These are phyloP conservation scores for Kalanchoe fedtschenkoi DNA, from an alignment of 164 flowering plant species.

Conservation along the genomic window DNA sequence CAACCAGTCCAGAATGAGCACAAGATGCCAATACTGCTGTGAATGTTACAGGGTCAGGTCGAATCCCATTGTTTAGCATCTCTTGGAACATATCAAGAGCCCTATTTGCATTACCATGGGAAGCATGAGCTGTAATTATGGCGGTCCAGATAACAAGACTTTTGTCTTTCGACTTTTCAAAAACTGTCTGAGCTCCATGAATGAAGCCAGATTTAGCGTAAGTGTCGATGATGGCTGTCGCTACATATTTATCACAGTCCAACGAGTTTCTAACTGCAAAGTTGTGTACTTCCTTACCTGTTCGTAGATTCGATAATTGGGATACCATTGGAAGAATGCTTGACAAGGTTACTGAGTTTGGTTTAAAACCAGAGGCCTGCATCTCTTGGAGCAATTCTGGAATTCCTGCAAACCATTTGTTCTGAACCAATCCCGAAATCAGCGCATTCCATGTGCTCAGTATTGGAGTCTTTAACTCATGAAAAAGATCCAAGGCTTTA, in stretches of 20 bases:
- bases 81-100: conserved; percentile 37
- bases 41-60: conserved; percentile 66
- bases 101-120: conserved; percentile 54
- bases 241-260: conserved; percentile 44
- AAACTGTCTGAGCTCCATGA: conserved; percentile 38
- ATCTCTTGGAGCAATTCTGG: conserved; percentile 37
- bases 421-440: conserved; percentile 71
- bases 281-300: conserved; percentile 56
- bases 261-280: conserved; percentile 45
- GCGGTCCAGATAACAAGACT: conserved; percentile 78
- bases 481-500: conserved; percentile 51
- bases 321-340: conserved; percentile 64
- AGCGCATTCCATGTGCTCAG: conserved; percentile 72
- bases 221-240: conserved; percentile 58
- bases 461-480: conserved; percentile 29
- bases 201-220: conserved; percentile 72
- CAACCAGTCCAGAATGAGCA: conserved; percentile 63
- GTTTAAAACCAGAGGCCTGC: conserved; percentile 42
- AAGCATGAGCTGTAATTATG: conserved; percentile 63
- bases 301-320: conserved; percentile 37
- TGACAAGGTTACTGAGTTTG: conserved; percentile 58
- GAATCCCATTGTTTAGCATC: conserved; percentile 40
- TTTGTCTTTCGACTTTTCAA: conserved; percentile 29
- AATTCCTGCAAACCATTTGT: conserved; percentile 29
- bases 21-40: conserved; percentile 70